Base-by-base conservation (phyloP, 2,329 filamentous ascomycete genomes). In the Fusarium domesticum region DNA sequence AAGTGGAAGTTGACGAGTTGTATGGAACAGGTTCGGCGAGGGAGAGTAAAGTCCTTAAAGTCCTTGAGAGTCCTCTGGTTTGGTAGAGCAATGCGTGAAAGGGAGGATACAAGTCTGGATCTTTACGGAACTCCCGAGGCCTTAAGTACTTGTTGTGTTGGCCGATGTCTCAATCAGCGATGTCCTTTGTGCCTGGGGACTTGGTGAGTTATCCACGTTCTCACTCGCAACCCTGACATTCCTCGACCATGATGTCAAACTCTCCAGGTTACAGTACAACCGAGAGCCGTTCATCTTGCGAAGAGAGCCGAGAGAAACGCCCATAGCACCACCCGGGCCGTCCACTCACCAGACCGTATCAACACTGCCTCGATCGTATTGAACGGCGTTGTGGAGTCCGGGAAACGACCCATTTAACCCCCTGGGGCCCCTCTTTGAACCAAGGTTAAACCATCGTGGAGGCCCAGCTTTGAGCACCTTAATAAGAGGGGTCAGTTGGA, bases 331-430 rank as follows among this genome's bases (percentile, higher is more conserved):
- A n/a, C n/a, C n/a, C n/a, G n/a, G n/a, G n/a, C n/a, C n/a, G n/a
- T n/a, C n/a, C n/a, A n/a, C n/a, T n/a, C n/a, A n/a, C n/a, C n/a
- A 34, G 20, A 40, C 44, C 39, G 39, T 49, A 46, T 40, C 48
- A 54, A 54, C 51, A 57, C 56, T 48, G 48, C 55, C 47, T 48
- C 54, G 41, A 48, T 53, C 53, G 57, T 46, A 15, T 37, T 43
- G 47, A 45, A 49, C 37, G 45, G 42, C 38, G 45, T 11, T 47
- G 51, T 57, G 54, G 54, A 37, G 10, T 30, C 39, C 37, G 35
- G 31, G 40, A 18, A n/a, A n/a, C n/a, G n/a, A n/a, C n/a, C n/a
- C n/a, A n/a, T n/a, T n/a, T 42, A 31, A 37, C 37, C 43, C 50
- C 39, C 39, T 23, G 37, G 37, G 37, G 38, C 38, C 45, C n/a